Conservation (phyloP, 306 rosid species). For the Malus fusca region DNA sequence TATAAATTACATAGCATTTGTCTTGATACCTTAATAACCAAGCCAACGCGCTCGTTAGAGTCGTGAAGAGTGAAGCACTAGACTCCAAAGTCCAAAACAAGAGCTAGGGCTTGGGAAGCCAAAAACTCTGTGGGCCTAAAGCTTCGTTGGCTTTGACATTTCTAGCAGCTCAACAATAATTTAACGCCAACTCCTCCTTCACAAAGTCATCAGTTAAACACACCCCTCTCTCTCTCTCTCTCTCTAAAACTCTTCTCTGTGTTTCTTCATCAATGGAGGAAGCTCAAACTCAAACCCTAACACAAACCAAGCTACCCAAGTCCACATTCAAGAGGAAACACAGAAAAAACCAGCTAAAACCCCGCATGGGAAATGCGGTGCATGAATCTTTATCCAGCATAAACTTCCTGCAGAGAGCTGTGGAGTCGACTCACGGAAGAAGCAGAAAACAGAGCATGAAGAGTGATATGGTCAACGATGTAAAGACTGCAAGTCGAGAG, state of each 20-base stretch:
- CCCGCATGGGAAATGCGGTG: conserved; percentile 7
- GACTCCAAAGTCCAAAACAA: conserved; percentile 28
- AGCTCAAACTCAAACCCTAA: conserved; percentile 13
- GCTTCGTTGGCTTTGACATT: conserved; percentile 97
- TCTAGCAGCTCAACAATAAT: conserved; percentile 56
- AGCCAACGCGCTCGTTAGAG: conserved; percentile 6
- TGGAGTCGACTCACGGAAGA: not conserved
- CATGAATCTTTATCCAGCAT: conserved; percentile 14
- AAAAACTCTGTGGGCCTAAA: conserved; percentile 52
- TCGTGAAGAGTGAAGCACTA: conserved; percentile 17
- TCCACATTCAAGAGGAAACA: conserved; percentile 37
- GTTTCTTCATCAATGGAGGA: conserved; percentile 16
- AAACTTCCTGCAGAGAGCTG: not conserved
- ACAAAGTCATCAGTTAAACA: not conserved
- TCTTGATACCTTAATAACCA: not conserved
- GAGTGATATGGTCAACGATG: not conserved
- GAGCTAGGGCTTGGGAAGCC: conserved; percentile 30
- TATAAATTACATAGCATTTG: not conserved
- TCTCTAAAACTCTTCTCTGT: not conserved
- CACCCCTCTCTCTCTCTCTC: not conserved
- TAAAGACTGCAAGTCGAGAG: not conserved
- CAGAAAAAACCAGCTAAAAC: conserved; percentile 2
- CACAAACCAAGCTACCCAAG: conserved; percentile 12
- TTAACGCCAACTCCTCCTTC: conserved; percentile 25
- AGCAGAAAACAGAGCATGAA: conserved; percentile 1